phyloP scores from a whole-genome alignment of 2,329 filamentous ascomycete genomes.

The Decorospora gaudefroyi region DNA sequence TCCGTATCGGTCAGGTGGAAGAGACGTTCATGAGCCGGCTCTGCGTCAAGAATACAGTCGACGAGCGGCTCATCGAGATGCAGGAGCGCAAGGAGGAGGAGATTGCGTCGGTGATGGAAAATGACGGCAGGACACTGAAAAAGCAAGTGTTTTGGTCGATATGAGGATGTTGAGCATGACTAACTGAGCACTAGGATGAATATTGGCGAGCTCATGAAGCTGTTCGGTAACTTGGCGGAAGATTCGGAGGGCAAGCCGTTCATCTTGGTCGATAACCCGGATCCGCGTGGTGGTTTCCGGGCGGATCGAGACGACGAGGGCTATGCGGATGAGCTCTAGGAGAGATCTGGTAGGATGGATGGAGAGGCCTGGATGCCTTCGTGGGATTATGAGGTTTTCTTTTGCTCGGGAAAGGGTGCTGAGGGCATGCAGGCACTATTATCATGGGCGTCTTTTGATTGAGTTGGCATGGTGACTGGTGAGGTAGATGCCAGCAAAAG shows the following conservation, averaged over 20 bases:
- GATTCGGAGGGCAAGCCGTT: slow-evolving; percentile 49
- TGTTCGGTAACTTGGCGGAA: slow-evolving; percentile 53
- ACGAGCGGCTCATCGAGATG: slow-evolving; percentile 60
- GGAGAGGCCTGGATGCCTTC: not conserved
- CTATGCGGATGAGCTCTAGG: slow-evolving; percentile 36
- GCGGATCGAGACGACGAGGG: slow-evolving; percentile 43
- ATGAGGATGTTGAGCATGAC: not conserved
- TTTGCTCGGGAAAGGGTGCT: not conserved
- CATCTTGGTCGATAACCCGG: slow-evolving; percentile 48
- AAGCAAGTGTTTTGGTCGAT: slow-evolving; percentile 24
- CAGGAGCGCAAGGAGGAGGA: slow-evolving; percentile 60
- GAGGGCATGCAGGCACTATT: not conserved
- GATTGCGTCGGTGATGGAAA: slow-evolving; percentile 51
- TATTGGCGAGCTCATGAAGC: slow-evolving; percentile 50
- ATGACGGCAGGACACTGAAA: slow-evolving; percentile 44
- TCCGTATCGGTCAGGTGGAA: slow-evolving; percentile 66
- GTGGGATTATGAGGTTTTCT: not conserved
- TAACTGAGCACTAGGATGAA: slow-evolving; percentile 30
- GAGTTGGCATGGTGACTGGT: too few species aligned
- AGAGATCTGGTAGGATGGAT: not conserved
- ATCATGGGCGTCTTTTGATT: slow-evolving; percentile 1
- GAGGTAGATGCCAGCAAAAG: too few species aligned
- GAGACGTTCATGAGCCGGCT: slow-evolving; percentile 64
- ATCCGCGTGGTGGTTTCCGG: slow-evolving; percentile 34
- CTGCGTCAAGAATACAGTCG: slow-evolving; percentile 60